phyloP scores from a whole-genome alignment of 208 protist species.

The Balamuthia mandrillaris region DNA sequence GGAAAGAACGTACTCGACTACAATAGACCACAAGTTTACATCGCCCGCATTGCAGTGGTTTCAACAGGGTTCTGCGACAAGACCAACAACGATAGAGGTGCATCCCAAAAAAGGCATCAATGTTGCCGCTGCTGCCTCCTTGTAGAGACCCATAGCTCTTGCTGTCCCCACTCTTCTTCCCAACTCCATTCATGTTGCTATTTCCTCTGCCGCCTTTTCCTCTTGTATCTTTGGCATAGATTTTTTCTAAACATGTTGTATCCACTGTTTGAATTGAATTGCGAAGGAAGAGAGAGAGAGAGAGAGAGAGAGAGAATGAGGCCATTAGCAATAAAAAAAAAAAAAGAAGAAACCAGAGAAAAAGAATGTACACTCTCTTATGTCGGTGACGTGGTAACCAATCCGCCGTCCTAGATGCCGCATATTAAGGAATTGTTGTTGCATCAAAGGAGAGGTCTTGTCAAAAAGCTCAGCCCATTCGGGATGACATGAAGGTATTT shows the following conservation, averaged over 20 bases:
- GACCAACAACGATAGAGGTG: conserved; percentile 25
- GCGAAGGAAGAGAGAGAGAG: no score
- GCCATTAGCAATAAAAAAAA: not conserved
- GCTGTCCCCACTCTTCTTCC: no score
- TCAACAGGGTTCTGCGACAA: conserved; percentile 10
- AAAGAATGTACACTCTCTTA: not conserved
- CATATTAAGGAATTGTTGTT: conserved; percentile 18
- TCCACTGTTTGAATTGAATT: no score
- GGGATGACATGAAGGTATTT: not conserved
- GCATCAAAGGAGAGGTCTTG: not conserved
- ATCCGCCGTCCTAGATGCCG: conserved; percentile 26
- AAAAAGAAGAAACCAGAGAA: not conserved
- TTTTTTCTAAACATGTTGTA: not conserved
- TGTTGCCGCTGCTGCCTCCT: conserved; percentile 1
- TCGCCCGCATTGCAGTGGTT: conserved; percentile 33
- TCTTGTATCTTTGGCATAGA: conserved; percentile 13
- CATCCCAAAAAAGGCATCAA: conserved; percentile 20
- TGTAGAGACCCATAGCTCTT: no score
- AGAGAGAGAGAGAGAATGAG: not conserved
- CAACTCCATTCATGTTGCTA: no score
- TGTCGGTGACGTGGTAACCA: conserved; percentile 34
- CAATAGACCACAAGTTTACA: conserved; percentile 27
- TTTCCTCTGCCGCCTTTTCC: no score
- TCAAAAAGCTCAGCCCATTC: conserved; percentile 22
- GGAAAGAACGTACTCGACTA: not conserved